Conservation (phyloP, 1,139 yeast species). For the Ogataea hybrid region DNA sequence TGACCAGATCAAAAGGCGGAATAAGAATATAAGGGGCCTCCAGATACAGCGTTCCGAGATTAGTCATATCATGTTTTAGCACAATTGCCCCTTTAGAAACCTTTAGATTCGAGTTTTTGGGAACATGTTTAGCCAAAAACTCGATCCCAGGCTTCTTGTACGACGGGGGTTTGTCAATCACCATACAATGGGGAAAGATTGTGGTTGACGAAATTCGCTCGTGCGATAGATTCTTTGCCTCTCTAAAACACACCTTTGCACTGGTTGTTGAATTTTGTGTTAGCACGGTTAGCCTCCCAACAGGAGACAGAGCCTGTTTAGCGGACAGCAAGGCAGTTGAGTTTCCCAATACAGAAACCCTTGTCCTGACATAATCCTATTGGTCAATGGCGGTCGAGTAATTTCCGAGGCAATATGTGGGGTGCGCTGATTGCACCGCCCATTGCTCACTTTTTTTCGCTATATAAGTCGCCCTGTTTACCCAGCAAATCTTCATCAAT, state of each 20-base stretch:
- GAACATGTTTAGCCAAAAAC: constrained; percentile 5
- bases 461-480: constrained; percentile 1
- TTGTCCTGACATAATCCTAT: neutral
- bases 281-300: neutral
- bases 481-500: neutral
- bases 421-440: neutral
- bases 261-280: neutral
- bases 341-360: neutral
- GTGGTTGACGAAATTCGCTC: neutral
- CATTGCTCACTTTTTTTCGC: neutral
- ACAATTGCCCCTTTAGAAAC: constrained; percentile 9
- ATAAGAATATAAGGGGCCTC: constrained; percentile 58
- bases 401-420: neutral
- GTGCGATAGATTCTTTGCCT: constrained; percentile 1
- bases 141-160: constrained; percentile 4
- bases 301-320: neutral
- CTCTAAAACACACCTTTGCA: constrained; percentile 1
- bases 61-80: constrained; percentile 6
- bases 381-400: neutral
- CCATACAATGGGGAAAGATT: constrained; percentile 4
- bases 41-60: constrained; percentile 29
- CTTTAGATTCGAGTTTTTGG: constrained; percentile 10
- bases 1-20: constrained; percentile 69
- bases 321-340: neutral
- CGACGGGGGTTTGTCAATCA: constrained; percentile 12